Evolutionary conservation across 805 yeast species (phyloP).

Genomic region (Lipomyces lipofer): DNA sequence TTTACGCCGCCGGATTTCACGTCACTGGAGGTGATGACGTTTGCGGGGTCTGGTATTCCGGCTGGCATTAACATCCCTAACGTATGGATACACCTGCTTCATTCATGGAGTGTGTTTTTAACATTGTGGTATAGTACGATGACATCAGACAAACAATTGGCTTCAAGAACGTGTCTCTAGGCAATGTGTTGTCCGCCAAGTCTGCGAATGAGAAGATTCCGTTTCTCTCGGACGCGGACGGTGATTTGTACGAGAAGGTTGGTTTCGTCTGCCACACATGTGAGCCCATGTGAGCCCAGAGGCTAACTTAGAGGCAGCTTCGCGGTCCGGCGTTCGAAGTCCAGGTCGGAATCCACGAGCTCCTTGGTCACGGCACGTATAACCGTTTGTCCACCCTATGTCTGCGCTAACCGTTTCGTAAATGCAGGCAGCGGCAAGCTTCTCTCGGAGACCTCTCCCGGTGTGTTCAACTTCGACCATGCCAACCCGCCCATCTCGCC

Average conservation of each 20-base stretch:
- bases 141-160: constrained; percentile 82
- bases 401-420: no score
- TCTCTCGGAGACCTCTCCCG: constrained; percentile 58
- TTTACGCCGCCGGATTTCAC: constrained; percentile 93
- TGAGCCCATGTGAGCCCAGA: neutral
- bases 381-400: no score
- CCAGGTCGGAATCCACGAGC: constrained; percentile 90
- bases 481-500: constrained; percentile 60
- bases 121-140: constrained; percentile 60
- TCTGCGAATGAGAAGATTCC: constrained; percentile 68
- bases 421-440: constrained; percentile 84
- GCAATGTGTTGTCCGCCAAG: constrained; percentile 77
- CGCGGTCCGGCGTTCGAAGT: constrained; percentile 80
- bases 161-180: constrained; percentile 85
- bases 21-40: constrained; percentile 82
- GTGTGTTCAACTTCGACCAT: constrained; percentile 70
- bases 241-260: constrained; percentile 63
- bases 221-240: constrained; percentile 57
- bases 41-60: constrained; percentile 88
- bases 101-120: neutral
- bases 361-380: constrained; percentile 90
- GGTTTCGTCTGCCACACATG: constrained; percentile 37
- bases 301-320: no score
- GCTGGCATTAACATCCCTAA: constrained; percentile 94
- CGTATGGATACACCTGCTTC: no score